Percentiles rank a stretch among this genome's conserved stretches.
phyloP scores from a whole-genome alignment of 768 basidiomycete species.

The Leccinum broughii region DNA sequence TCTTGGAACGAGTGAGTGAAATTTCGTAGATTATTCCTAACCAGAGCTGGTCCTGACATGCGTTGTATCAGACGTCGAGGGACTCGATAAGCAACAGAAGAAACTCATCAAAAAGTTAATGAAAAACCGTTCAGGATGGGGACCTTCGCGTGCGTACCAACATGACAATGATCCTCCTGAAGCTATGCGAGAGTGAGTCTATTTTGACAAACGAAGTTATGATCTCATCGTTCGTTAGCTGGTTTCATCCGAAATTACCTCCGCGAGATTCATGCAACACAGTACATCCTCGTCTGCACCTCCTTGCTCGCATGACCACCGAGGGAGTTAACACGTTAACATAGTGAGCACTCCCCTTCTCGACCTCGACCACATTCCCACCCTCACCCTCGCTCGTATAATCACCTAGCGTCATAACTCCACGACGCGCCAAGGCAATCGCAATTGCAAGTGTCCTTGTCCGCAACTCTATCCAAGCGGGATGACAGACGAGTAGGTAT shows the following conservation, averaged over 20 bases:
- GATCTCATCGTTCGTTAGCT: constrained; percentile 12
- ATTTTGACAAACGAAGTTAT: not conserved
- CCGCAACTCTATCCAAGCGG: no score
- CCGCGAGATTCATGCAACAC: not conserved
- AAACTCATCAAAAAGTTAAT: constrained; percentile 17
- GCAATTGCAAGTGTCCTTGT: no score
- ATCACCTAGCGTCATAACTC: no score
- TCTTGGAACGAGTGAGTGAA: constrained; percentile 21
- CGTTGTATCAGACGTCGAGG: constrained; percentile 3
- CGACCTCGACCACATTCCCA: no score
- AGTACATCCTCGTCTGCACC: no score
- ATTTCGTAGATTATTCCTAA: not conserved
- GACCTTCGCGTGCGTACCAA: constrained; percentile 22
- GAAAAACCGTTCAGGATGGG: not conserved
- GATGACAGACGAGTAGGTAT: constrained; percentile 14
- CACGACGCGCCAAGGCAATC: no score
- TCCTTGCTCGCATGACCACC: no score
- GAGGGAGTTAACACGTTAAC: no score
- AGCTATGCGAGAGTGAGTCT: constrained; percentile 21
- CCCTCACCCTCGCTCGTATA: no score
- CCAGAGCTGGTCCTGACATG: not conserved
- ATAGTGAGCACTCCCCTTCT: no score
- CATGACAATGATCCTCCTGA: constrained; percentile 24
- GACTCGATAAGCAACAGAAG: constrained; percentile 4
- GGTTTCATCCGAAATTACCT: constrained; percentile 10